Evolutionary conservation across 108 stramenopile species (phyloP), one percentile per base, ranked within the genome.

Genomic region (Pseudonitzschia multiseries): DNA sequence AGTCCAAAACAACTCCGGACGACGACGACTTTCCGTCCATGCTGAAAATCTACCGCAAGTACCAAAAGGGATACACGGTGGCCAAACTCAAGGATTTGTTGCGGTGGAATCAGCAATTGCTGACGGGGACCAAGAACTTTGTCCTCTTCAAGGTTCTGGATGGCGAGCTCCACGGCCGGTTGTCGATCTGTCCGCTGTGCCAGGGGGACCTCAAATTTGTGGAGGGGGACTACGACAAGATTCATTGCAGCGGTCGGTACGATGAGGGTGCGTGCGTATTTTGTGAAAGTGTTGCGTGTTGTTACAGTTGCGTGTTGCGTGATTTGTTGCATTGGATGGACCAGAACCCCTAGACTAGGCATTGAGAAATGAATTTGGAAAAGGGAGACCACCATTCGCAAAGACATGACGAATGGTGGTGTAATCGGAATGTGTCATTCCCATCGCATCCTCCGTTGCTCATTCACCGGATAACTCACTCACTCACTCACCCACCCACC

Each of bases 1-100:
- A 68, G 42, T 57, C 62, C 22, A 14, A 14, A 3, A 48, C 12
- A 20, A 26, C 18, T 8, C 40, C 54, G 0, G 50, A 70, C 0
- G 75, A 76, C 10, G 67, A 75, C 8, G 75, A 78, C 33, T 81
- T 33, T 44, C 60, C 27, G 53, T 33, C 50, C 63, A 70, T 53
- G 84, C 66, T 18, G 59, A 65, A 57, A 5, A 9, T 83, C 63
- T 70, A 80, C 69, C 53, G 70, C 22, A 41, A 71, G 40, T 84
- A 87, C 68, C 56, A 76, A 1, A 79, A 79, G n/a, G 74, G 62
- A 57, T 90, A 81, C 43, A 48, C 46, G 1, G 65, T 44, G 28
- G 86, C 79, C 20, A 85, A 84, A 40, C 78, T 94, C 48, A 87
- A 94, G 65, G 88, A 90, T 70, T 32, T 86, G 20, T 66, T 94